Percentiles rank a stretch among this genome's conserved stretches.
Evolutionary conservation across 2,329 filamentous ascomycete genomes (phyloP).

Genomic region (Fusarium sp.): DNA sequence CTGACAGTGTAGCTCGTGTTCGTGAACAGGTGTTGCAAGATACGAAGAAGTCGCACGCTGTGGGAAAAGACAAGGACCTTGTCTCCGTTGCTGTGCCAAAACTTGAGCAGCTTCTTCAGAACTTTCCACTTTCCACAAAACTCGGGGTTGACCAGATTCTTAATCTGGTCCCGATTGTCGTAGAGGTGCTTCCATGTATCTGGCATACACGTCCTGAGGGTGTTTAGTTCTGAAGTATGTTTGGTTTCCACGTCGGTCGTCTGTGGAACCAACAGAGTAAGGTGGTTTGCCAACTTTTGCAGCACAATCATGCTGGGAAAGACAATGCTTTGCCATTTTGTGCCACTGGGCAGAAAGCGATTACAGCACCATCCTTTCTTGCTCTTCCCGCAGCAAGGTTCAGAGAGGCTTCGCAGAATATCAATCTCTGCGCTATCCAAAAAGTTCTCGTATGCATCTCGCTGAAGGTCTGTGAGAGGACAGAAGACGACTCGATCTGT

Average conservation of each 20-base stretch:
- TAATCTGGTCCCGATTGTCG: slow-evolving; percentile 79
- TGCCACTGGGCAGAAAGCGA: slow-evolving; percentile 68
- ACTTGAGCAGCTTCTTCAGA: slow-evolving; percentile 84
- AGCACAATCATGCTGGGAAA: slow-evolving; percentile 87
- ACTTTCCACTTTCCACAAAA: slow-evolving; percentile 99
- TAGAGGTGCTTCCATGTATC: slow-evolving; percentile 81
- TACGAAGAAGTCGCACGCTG: slow-evolving; percentile 85
- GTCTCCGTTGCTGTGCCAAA: slow-evolving; percentile 91
- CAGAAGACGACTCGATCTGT: slow-evolving; percentile 96
- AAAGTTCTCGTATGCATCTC: slow-evolving; percentile 84
- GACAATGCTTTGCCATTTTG: slow-evolving; percentile 79
- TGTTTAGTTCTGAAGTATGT: slow-evolving; percentile 80
- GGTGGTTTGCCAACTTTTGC: slow-evolving; percentile 91
- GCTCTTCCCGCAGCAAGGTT: slow-evolving; percentile 75
- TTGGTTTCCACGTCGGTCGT: slow-evolving; percentile 75
- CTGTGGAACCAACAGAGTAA: slow-evolving; percentile 85
- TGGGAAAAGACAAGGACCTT: slow-evolving; percentile 98
- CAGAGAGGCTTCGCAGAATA: slow-evolving; percentile 74
- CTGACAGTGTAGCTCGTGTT: slow-evolving; percentile 91
- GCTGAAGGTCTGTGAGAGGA: slow-evolving; percentile 84
- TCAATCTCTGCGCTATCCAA: slow-evolving; percentile 76
- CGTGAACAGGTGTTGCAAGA: slow-evolving; percentile 87
- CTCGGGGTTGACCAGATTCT: slow-evolving; percentile 85
- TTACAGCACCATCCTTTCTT: slow-evolving; percentile 85
- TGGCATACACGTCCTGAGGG: slow-evolving; percentile 80